Conservation (phyloP, 2,329 filamentous ascomycete genomes). For the Colletotrichum orchidophilum region DNA sequence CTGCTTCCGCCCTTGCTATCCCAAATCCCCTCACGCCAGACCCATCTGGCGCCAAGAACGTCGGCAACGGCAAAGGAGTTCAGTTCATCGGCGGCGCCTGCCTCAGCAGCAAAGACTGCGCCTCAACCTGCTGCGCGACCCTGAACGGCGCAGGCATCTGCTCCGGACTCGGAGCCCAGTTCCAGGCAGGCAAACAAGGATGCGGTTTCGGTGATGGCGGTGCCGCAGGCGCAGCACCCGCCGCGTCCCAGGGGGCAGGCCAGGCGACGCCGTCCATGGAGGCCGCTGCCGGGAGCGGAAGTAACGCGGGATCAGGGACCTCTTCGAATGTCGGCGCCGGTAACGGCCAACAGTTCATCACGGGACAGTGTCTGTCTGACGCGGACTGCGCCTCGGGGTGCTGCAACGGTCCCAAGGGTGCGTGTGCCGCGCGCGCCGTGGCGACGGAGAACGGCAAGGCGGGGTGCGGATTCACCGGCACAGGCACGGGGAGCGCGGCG, state of each 20-base stretch:
- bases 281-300: not conserved
- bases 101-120: slow-evolving; percentile 41
- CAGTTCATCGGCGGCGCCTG: slow-evolving; percentile 45
- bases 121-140: slow-evolving; percentile 38
- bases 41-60: slow-evolving; percentile 39
- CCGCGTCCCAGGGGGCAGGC: not conserved
- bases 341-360: slow-evolving; percentile 44
- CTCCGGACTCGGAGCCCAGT: slow-evolving; percentile 39
- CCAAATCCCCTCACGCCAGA: slow-evolving; percentile 39
- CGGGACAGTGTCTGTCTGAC: slow-evolving; percentile 43
- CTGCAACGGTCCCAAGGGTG: slow-evolving; percentile 44
- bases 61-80: slow-evolving; percentile 39
- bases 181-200: slow-evolving; percentile 41
- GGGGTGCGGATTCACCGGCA: slow-evolving; percentile 44
- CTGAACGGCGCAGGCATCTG: slow-evolving; percentile 41
- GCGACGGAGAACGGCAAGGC: slow-evolving; percentile 45
- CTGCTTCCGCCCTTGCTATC: slow-evolving; percentile 33
- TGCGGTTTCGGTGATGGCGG: slow-evolving; percentile 38
- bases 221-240: not conserved
- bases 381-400: slow-evolving; percentile 45
- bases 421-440: slow-evolving; percentile 46
- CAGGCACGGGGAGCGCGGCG: not conserved
- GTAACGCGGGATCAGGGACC: not conserved
- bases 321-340: slow-evolving; percentile 43
- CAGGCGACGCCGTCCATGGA: slow-evolving; percentile 6